Conservation (phyloP, 139 green algal species). For the Auxenochlorella pyrenoidosa region DNA sequence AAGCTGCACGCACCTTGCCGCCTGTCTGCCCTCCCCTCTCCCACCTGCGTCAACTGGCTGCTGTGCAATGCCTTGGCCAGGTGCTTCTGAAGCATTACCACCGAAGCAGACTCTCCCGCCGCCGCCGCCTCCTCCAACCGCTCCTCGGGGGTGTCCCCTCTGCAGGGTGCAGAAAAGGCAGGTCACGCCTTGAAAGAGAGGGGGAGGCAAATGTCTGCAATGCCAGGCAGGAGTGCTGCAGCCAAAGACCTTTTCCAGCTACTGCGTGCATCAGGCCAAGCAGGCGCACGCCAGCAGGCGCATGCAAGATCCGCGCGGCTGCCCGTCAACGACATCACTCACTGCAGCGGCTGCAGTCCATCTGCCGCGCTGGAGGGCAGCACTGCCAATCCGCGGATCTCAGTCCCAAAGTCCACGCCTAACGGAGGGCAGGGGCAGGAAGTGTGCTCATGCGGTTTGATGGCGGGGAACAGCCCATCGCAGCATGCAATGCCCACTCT, state of each 20-base stretch:
- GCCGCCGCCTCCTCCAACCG: conserved; percentile 62
- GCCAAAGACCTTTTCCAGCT: not conserved
- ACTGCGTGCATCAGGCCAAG: not conserved
- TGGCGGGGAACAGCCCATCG: not conserved
- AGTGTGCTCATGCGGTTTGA: not conserved
- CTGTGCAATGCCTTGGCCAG: conserved; percentile 62
- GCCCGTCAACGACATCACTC: not conserved
- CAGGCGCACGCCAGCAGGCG: not conserved
- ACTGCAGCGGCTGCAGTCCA: conserved; percentile 26
- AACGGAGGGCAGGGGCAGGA: not conserved
- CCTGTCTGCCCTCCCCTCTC: no score
- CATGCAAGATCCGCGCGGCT: no score
- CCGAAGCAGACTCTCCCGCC: conserved; percentile 41
- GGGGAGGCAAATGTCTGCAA: not conserved
- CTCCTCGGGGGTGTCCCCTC: conserved; percentile 39
- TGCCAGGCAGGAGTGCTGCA: not conserved
- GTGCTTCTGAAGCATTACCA: conserved; percentile 72
- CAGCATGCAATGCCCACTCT: not conserved
- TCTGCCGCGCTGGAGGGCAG: conserved; percentile 42
- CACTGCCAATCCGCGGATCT: conserved; percentile 62
- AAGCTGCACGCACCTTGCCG: no score
- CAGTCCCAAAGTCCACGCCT: conserved; percentile 60
- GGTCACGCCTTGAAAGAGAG: not conserved
- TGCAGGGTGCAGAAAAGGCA: conserved; percentile 18
- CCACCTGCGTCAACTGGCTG: conserved; percentile 54